Evolutionary conservation across 805 yeast genomes (phyloP), one percentile per base, ranked within the genome.

Genomic region (Yamadazyma endophytica): DNA sequence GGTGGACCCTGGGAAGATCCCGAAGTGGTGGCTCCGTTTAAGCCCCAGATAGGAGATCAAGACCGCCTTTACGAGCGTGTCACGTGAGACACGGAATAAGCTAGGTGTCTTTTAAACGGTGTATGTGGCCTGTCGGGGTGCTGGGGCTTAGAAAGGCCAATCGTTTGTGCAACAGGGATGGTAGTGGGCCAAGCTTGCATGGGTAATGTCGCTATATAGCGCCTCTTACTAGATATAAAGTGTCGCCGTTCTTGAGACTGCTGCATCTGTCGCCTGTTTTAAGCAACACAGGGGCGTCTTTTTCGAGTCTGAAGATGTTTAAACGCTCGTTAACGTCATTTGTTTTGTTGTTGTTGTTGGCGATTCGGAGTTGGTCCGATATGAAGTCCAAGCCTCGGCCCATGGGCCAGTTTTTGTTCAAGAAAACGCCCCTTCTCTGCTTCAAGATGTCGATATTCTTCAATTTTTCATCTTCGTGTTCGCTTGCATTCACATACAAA

Each of bases 351-450:
- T 78, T 78, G 20, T 50, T 49, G 48, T 78, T 78, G 30, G 54
- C 54, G 9, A 79, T 66, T 33, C 58, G 64, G 35, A 75, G 50
- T 22, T 56, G 46, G 17, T 65, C 70, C 6, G 81, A 69, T 5
- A 72, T 62, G 15, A 65, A 61, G 48, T 78, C 85, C 20, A 79
- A 49, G 12, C 75, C 68, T 33, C 77, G 54, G 1, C 85, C 85
- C 19, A 76, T 68, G 0, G 78, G 73, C 82, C 82, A 77, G 17
- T 64, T 54, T 35, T 66, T 71, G 12, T 75, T 73, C 9, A 77
- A 67, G 49, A 47, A 79, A 13, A 75, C 46, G 1, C 70, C 60
- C 13, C 46, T 49, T 22, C 55, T 37, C 31, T 50, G 57, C 18
- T 46, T 46, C 7, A 49, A 56, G 5, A 47, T 42, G 33, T 58